Conservation (phyloP, 148 eudicot species). For the Camellia japonica region DNA sequence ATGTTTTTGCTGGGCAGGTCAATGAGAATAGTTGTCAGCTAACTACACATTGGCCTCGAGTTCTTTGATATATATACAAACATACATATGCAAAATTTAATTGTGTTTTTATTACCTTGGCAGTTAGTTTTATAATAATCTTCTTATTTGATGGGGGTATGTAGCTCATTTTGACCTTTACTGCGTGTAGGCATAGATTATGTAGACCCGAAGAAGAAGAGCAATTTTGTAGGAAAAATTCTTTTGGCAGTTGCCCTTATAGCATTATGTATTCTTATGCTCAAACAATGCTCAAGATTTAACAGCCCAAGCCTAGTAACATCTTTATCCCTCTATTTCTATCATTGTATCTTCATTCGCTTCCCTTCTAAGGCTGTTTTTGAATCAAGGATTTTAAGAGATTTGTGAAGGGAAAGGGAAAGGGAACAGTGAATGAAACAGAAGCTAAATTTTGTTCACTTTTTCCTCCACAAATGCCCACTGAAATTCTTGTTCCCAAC, state of each 20-base stretch:
- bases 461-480: too few species aligned
- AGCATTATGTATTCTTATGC: constrained; percentile 62
- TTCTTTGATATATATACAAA: neutral
- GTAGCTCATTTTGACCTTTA: neutral
- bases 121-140: neutral
- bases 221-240: constrained; percentile 45
- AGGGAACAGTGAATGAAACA: too few species aligned
- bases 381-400: too few species aligned
- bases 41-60: neutral
- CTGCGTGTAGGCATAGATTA: constrained; percentile 60
- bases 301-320: constrained; percentile 61
- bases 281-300: constrained; percentile 59
- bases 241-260: constrained; percentile 54
- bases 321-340: constrained; percentile 7
- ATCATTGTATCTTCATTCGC: neutral
- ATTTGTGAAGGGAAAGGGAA: too few species aligned
- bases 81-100: neutral
- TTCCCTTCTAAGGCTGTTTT: neutral
- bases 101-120: neutral
- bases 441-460: too few species aligned
- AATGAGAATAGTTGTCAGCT: neutral
- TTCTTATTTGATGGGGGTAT: neutral
- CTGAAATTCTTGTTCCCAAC: too few species aligned
- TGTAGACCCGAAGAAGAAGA: constrained; percentile 63
- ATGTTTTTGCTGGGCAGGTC: neutral